phyloP scores from a whole-genome alignment of 2,329 filamentous ascomycete genomes.

The Ploettnerulaceae sp. region DNA sequence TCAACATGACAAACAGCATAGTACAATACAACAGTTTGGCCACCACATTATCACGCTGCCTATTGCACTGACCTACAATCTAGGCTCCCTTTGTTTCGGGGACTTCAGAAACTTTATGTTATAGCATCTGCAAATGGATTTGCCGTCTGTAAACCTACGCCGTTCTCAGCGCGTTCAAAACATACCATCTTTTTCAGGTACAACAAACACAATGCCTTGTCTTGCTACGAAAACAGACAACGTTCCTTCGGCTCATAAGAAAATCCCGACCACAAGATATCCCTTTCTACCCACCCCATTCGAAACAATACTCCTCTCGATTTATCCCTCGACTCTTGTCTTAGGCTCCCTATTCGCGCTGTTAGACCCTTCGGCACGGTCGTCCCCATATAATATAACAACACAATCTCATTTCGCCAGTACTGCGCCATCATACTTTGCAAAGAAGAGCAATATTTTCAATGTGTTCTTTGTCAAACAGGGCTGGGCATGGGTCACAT shows the following conservation, averaged over 20 bases:
- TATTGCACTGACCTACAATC: slow-evolving; percentile 8
- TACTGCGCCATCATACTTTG: slow-evolving; percentile 78
- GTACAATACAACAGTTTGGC: slow-evolving; percentile 18
- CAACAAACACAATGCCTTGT: background rate
- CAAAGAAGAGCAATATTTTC: slow-evolving; percentile 87
- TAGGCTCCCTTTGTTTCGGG: slow-evolving; percentile 7
- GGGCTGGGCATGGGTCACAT: slow-evolving; percentile 87
- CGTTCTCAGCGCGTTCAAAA: slow-evolving; percentile 29
- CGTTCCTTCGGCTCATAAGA: no score
- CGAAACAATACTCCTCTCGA: slow-evolving; percentile 57
- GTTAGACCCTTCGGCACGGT: slow-evolving; percentile 67
- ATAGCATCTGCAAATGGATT: slow-evolving; percentile 29
- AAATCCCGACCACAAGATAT: slow-evolving; percentile 26
- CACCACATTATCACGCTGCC: slow-evolving; percentile 18
- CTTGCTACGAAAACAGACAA: slow-evolving; percentile 16
- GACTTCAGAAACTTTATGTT: slow-evolving; percentile 18
- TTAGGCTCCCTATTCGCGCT: slow-evolving; percentile 78
- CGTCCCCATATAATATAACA: slow-evolving; percentile 55
- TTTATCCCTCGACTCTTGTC: slow-evolving; percentile 74
- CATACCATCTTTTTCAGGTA: slow-evolving; percentile 16
- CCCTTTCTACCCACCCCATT: slow-evolving; percentile 66
- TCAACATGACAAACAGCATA: no score
- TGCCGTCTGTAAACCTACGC: slow-evolving; percentile 27
- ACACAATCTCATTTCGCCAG: slow-evolving; percentile 59
- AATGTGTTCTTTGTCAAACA: slow-evolving; percentile 92